Conservation (phyloP, 805 yeast species). For the Saccharomycopsis oosterbeekiorum region DNA sequence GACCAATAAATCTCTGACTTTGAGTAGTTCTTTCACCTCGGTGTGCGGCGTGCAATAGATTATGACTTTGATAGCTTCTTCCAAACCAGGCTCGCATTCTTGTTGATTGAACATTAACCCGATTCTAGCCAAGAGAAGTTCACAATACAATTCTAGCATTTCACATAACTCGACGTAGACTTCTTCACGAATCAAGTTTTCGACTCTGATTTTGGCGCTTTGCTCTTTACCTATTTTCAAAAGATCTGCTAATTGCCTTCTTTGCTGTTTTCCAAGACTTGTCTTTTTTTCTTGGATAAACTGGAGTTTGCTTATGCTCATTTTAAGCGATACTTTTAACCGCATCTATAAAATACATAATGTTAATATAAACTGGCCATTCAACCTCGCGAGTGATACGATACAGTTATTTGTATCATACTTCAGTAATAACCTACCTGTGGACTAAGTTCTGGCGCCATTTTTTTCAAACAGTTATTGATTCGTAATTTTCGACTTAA, state of each 20-base stretch:
- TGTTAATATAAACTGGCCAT: neutral
- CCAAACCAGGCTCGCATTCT: constrained; percentile 47
- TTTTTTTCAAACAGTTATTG: neutral
- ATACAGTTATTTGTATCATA: neutral
- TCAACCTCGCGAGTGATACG: neutral
- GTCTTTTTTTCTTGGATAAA: constrained; percentile 65
- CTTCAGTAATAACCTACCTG: constrained; percentile 5
- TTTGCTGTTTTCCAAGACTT: constrained; percentile 65
- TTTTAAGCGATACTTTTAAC: constrained; percentile 33
- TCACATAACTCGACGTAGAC: constrained; percentile 71
- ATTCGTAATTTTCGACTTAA: no score
- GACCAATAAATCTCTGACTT: constrained; percentile 51
- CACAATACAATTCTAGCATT: constrained; percentile 72
- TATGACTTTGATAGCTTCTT: constrained; percentile 65
- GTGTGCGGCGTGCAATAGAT: constrained; percentile 63
- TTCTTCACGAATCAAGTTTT: constrained; percentile 75
- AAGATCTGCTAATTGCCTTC: constrained; percentile 63
- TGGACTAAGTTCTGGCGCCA: constrained; percentile 12
- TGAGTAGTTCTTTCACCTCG: constrained; percentile 62
- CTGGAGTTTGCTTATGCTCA: constrained; percentile 62
- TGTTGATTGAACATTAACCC: constrained; percentile 40
- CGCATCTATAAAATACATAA: constrained; percentile 21
- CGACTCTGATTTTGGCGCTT: constrained; percentile 76
- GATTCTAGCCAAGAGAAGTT: constrained; percentile 65
- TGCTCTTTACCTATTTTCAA: constrained; percentile 63